These are phyloP conservation scores for Coniophora puteana DNA, from an alignment of 1,284 basidiomycete genomes.

Conservation along the genomic window DNA sequence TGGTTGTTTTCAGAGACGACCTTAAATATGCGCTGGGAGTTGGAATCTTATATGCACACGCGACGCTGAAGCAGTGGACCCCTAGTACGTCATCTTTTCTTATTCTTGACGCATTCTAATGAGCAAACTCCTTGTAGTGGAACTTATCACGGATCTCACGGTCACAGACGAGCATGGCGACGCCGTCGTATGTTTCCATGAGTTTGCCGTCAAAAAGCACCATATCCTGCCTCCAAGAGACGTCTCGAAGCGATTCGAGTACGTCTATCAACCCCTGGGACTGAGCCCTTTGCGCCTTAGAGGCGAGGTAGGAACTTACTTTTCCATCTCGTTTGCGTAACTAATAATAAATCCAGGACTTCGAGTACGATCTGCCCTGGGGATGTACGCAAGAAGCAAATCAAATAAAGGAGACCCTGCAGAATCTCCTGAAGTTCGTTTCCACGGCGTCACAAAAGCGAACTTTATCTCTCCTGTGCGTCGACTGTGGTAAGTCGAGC, in stretches of 20 bases:
- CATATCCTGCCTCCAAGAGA: neutral
- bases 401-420: too few species aligned
- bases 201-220: neutral
- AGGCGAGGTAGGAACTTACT: too few species aligned
- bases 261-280: neutral
- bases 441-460: too few species aligned
- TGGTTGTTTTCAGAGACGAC: neutral
- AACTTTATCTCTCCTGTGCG: too few species aligned
- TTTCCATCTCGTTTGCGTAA: too few species aligned
- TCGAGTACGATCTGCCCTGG: too few species aligned
- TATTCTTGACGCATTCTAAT: neutral
- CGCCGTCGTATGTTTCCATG: neutral
- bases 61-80: constrained; percentile 1
- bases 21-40: neutral
- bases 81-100: constrained; percentile 2
- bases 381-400: too few species aligned
- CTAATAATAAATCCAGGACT: too few species aligned
- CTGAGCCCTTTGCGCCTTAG: too few species aligned
- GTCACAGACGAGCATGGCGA: neutral
- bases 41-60: constrained; percentile 4
- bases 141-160: neutral
- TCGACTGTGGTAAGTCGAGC: too few species aligned
- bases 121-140: neutral
- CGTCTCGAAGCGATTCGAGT: neutral
- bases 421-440: too few species aligned